Evolutionary conservation across 2,329 filamentous ascomycete genomes (phyloP).

Genomic region (Xylariaceae sp.): DNA sequence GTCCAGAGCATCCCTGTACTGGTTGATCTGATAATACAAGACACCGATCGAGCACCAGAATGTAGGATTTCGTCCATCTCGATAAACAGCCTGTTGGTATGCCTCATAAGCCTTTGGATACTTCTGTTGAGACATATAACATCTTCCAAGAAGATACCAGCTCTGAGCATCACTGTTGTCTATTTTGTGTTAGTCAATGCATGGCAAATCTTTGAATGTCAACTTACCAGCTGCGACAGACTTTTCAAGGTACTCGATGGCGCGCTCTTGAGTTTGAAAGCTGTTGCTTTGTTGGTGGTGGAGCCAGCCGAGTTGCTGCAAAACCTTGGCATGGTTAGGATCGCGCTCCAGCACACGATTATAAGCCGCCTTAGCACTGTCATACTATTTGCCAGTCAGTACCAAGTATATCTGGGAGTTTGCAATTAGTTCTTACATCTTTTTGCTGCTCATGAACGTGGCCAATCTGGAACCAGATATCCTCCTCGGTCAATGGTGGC

Average conservation of each 20-base stretch:
- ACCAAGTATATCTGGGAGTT: slow-evolving; percentile 13
- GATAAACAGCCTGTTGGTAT: slow-evolving; percentile 97
- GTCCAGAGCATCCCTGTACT: slow-evolving; percentile 95
- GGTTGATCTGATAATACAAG: slow-evolving; percentile 98
- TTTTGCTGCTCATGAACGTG: slow-evolving; percentile 99
- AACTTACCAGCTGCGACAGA: slow-evolving; percentile 83
- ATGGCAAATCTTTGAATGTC: slow-evolving; percentile 5
- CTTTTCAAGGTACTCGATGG: slow-evolving; percentile 95
- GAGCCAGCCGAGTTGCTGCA: slow-evolving; percentile 96
- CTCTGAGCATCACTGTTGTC: slow-evolving; percentile 95
- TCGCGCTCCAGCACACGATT: slow-evolving; percentile 89
- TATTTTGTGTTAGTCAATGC: slow-evolving; percentile 38
- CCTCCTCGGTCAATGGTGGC: slow-evolving; percentile 87
- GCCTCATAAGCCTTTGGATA: slow-evolving; percentile 98
- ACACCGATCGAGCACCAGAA: slow-evolving; percentile 99
- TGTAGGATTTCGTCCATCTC: slow-evolving; percentile 93
- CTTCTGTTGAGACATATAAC: slow-evolving; percentile 99
- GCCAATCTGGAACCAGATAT: slow-evolving; percentile 99
- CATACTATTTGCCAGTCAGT: slow-evolving; percentile 62
- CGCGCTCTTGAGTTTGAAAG: slow-evolving; percentile 89
- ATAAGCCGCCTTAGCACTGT: slow-evolving; percentile 88
- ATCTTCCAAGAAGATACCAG: slow-evolving; percentile 95
- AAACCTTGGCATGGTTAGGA: slow-evolving; percentile 93
- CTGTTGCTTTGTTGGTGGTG: slow-evolving; percentile 93
- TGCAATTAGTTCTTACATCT: slow-evolving; percentile 64